Percentiles rank a stretch among this genome's conserved stretches.
These are phyloP conservation scores for Senna siamea DNA, from an alignment of 306 rosid species.

Conservation along the genomic window DNA sequence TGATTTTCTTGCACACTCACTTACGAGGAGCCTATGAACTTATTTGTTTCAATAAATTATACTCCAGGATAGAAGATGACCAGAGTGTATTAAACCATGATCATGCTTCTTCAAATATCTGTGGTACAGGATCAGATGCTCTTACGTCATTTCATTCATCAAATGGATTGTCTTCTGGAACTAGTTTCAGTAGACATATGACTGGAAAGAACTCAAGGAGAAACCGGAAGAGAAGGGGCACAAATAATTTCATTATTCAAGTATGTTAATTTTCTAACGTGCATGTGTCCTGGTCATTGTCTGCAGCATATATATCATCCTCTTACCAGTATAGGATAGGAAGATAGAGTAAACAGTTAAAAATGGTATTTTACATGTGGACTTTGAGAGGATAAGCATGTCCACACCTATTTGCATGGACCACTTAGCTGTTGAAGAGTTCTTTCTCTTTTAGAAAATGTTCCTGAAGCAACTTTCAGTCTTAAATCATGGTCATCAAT, in stretches of 20 bases:
- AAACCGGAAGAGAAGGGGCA: conserved; percentile 30
- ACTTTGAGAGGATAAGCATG: conserved; percentile 23
- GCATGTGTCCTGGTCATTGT: conserved; percentile 27
- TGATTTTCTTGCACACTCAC: not conserved
- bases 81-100: conserved; percentile 5
- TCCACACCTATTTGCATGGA: conserved; percentile 9
- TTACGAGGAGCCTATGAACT: not conserved
- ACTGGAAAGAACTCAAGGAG: conserved; percentile 35
- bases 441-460: too few relatives aligned
- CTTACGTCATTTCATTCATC: conserved; percentile 12
- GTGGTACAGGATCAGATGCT: conserved; percentile 18
- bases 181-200: not conserved
- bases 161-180: not conserved
- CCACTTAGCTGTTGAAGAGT: conserved; percentile 12
- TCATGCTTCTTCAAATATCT: conserved; percentile 9
- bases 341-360: conserved; percentile 20
- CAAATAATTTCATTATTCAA: conserved; percentile 32
- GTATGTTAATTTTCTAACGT: conserved; percentile 42
- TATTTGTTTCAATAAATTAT: not conserved
- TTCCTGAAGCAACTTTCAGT: conserved; percentile 25
- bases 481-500: conserved; percentile 8
- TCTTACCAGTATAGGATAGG: not conserved
- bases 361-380: not conserved
- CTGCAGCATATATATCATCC: conserved; percentile 15
- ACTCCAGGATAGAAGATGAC: conserved; percentile 38